Percentiles rank a stretch among this genome's conserved stretches.
Evolutionary conservation across 1,284 basidiomycete species (phyloP).

Genomic region (Sporisorium reilianum): DNA sequence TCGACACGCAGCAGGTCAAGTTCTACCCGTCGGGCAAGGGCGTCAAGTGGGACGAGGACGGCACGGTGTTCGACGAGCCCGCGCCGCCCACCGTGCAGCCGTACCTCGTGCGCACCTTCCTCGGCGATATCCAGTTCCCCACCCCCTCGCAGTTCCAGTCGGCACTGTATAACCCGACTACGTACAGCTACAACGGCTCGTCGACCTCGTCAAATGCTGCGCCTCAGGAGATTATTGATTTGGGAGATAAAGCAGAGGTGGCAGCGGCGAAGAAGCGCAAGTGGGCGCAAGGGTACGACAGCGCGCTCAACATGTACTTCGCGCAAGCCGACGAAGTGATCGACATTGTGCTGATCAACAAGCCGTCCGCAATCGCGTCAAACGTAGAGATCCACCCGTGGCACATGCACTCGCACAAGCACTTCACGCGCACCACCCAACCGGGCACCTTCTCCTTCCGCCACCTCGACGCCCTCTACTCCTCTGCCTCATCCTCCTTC

Average conservation of each 20-base stretch:
- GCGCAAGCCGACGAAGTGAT: conserved; percentile 41
- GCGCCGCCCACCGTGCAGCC: conserved; percentile 10
- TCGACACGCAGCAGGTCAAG: conserved; percentile 49
- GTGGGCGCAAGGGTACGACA: conserved; percentile 26
- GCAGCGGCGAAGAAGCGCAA: not conserved
- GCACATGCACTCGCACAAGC: conserved; percentile 56
- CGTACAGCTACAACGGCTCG: not conserved
- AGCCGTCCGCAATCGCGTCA: not conserved
- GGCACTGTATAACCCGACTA: conserved; percentile 23
- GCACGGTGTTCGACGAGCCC: conserved; percentile 18
- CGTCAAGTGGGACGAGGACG: conserved; percentile 41
- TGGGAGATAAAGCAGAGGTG: not conserved
- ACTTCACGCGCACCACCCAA: conserved; percentile 42
- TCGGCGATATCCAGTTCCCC: conserved; percentile 24
- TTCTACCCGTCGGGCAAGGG: conserved; percentile 23
- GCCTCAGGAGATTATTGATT: not conserved
- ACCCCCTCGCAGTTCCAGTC: conserved; percentile 3
- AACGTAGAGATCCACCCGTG: conserved; percentile 58
- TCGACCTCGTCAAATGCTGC: not conserved
- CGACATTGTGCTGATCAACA: conserved; percentile 58
- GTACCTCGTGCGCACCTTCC: conserved; percentile 42
- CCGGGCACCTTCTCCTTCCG: conserved; percentile 47
- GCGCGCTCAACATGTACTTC: conserved; percentile 32
- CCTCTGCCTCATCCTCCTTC: not conserved
- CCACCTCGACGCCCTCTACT: conserved; percentile 13